Conservation (phyloP, 805 yeast genomes). For the Barnettozyma wickerhamii region DNA sequence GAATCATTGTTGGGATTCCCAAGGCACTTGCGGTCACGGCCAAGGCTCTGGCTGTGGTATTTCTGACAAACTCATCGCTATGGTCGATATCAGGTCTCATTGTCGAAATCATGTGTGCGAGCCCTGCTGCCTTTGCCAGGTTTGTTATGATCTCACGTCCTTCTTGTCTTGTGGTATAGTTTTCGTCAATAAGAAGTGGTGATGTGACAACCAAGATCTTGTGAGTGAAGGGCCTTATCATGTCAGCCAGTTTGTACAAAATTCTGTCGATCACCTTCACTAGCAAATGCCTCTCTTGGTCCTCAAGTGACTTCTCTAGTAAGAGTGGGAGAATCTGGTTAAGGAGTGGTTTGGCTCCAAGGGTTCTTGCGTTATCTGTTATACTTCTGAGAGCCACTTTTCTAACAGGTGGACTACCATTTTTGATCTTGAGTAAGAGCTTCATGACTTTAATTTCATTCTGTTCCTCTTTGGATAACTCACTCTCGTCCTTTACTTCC, state of each 20-base stretch:
- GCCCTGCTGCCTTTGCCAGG: constrained; percentile 76
- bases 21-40: constrained; percentile 81
- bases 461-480: constrained; percentile 45
- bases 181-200: constrained; percentile 79
- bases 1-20: constrained; percentile 67
- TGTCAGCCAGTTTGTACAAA: constrained; percentile 58
- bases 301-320: constrained; percentile 67
- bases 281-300: constrained; percentile 77
- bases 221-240: constrained; percentile 68
- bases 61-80: constrained; percentile 75
- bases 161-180: constrained; percentile 65
- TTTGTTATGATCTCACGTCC: constrained; percentile 76
- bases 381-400: constrained; percentile 65
- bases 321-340: constrained; percentile 72
- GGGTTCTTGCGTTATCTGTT: constrained; percentile 54
- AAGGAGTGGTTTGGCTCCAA: constrained; percentile 70
- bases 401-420: constrained; percentile 67
- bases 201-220: constrained; percentile 68
- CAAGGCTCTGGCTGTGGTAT: constrained; percentile 69
- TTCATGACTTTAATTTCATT: constrained; percentile 59
- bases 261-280: constrained; percentile 73
- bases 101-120: constrained; percentile 72
- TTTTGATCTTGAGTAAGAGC: constrained; percentile 65
- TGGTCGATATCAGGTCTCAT: constrained; percentile 81
- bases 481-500: constrained; percentile 27